phyloP scores from a whole-genome alignment of 371 early-diverging fungal species.

The Mucor plumbeus region DNA sequence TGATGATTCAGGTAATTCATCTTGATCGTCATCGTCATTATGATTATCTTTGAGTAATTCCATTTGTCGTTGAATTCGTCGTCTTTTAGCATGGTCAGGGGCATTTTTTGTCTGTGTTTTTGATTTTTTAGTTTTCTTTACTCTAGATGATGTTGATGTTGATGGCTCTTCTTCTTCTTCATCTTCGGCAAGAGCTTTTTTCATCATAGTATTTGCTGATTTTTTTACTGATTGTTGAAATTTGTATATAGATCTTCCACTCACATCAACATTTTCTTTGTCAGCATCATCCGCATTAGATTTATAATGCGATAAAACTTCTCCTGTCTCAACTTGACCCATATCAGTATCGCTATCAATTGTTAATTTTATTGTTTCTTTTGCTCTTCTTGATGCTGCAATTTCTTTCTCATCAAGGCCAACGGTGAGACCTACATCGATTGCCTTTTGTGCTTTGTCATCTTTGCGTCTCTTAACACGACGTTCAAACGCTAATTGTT shows the following conservation, averaged over 20 bases:
- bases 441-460: constrained; percentile 11
- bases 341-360: constrained; percentile 9
- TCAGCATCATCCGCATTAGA: constrained; percentile 23
- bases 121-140: constrained; percentile 7
- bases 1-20: constrained; percentile 33
- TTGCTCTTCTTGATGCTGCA: background rate
- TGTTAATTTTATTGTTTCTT: background rate
- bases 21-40: constrained; percentile 6
- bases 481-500: constrained; percentile 29
- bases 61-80: constrained; percentile 37
- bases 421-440: constrained; percentile 33
- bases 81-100: constrained; percentile 32
- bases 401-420: background rate
- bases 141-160: constrained; percentile 10
- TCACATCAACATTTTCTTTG: constrained; percentile 39
- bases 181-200: constrained; percentile 33
- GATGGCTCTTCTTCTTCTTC: constrained; percentile 11
- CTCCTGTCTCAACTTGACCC: constrained; percentile 23
- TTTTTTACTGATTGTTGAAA: constrained; percentile 35
- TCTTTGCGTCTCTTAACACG: constrained; percentile 19
- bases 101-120: constrained; percentile 14
- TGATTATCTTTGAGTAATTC: constrained; percentile 33
- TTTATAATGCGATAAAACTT: constrained; percentile 17
- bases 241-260: constrained; percentile 43
- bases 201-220: constrained; percentile 39